Base-by-base conservation (phyloP, 257 asterid species). In the Solanum bulbocastanum region DNA sequence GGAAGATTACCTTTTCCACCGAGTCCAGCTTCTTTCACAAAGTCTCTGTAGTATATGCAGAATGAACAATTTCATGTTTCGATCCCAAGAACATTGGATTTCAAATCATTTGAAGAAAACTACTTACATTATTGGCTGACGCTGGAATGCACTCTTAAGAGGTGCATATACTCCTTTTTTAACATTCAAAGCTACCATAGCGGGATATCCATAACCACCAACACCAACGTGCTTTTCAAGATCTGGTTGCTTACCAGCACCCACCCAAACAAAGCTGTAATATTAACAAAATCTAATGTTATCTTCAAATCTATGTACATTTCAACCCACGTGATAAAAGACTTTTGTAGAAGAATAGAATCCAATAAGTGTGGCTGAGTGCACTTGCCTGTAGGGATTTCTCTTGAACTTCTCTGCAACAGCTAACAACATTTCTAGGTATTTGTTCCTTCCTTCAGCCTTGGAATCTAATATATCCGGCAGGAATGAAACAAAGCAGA, bases 121-220 rank as follows among this genome's bases (percentile, higher is more conserved):
- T 49, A 88, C 95, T 94, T 84, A 96, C 99, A 88, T 88, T 62
- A 96, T 91, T 18, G 93, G 98, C 68, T 94, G 96, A 5, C 23
- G 94, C 87, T 93, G 94, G 87, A 95, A 96, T 40, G 99, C 98
- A 60, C 99, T 93, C 93, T 92, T 94, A 14, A 96, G 94, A 12
- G 99, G 98, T 86, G 97, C 94, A 82, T 90, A 96, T 88, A 92
- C 98, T 91, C 94, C 94, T 90, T 95, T 96, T 93, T 95, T 94
- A 87, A 94, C 87, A 89, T 94, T 96, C 40, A 96, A 94, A 74
- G 98, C 99, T 83, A 96, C 94, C 89, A 96, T 68, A 87, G 99
- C 98, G 33, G 99, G 99, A 88, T 96, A 96, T 3, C 99, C 99
- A 16, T 96, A 96, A 87, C 99, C 99, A 85, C 99, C 99, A 56